Percentiles rank a stretch among this genome's conserved stretches.
These are phyloP conservation scores for Santalum album DNA, from an alignment of 164 flowering plant genomes.

Conservation along the genomic window DNA sequence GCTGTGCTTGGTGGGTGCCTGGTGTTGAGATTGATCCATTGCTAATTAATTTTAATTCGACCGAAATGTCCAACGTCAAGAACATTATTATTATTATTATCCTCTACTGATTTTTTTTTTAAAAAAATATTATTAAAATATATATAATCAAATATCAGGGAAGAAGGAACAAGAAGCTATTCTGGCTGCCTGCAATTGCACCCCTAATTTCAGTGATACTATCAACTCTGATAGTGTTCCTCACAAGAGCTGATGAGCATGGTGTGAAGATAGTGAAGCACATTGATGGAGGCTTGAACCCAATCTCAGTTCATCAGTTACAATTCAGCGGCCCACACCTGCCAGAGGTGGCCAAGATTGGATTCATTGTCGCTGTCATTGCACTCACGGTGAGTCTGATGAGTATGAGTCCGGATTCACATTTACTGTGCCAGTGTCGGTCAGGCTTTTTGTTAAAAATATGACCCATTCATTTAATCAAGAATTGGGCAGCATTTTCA, in stretches of 20 bases:
- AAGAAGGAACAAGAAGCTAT: slow-evolving; percentile 58
- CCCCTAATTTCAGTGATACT: slow-evolving; percentile 65
- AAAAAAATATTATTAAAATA: too few species aligned
- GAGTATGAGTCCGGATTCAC: too few species aligned
- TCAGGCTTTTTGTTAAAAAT: too few species aligned
- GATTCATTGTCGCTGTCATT: slow-evolving; percentile 48
- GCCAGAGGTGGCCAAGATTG: slow-evolving; percentile 51
- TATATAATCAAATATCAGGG: slow-evolving; percentile 42
- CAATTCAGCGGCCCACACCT: slow-evolving; percentile 41
- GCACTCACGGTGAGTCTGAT: slow-evolving; percentile 55
- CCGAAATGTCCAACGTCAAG: too few species aligned
- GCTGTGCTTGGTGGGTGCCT: too few species aligned
- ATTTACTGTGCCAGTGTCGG: too few species aligned
- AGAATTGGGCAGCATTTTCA: too few species aligned
- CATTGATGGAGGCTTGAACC: slow-evolving; percentile 65
- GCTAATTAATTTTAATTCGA: too few species aligned
- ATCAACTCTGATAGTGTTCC: slow-evolving; percentile 56
- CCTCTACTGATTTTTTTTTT: too few species aligned
- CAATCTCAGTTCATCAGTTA: slow-evolving; percentile 48
- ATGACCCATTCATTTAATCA: too few species aligned
- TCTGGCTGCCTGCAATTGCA: slow-evolving; percentile 83
- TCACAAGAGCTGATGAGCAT: slow-evolving; percentile 60
- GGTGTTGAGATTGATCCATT: too few species aligned
- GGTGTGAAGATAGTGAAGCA: slow-evolving; percentile 71
- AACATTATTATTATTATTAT: too few species aligned